Evolutionary conservation across 2,329 filamentous ascomycete species (phyloP), one percentile per base, ranked within the genome.

Genomic region (Emergomyces africanus): DNA sequence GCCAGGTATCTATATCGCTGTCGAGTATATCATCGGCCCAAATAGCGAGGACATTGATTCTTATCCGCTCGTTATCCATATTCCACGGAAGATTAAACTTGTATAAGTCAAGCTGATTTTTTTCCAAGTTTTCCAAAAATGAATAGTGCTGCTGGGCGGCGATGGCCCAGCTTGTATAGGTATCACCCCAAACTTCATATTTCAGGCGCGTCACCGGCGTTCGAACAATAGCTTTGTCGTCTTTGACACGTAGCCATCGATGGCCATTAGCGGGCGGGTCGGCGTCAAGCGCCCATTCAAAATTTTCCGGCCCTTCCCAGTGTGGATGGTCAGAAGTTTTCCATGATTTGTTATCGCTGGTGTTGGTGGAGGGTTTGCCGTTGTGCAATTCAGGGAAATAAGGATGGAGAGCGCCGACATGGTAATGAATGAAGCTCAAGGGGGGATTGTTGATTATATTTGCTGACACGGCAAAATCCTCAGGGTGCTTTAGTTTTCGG

Each of bases 371-470:
- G 41, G 54, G 54, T 33, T 60, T 58, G 37, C 59, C 42, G 18
- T 18, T 18, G n/a, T 25, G 8, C 25, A 71, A 39, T 54, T 82
- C 81, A 3, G 81, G 80, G 23, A 81, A 73, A 66, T 82, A 83
- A 2, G 81, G 77, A 55, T 78, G 72, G 23, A 81, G 74, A 20
- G 77, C 77, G 5, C 78, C 79, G 9, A 79, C 71, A 59, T 81
- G 80, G 65, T 76, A 78, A 63, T 84, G 81, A 20, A 83, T 71
- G 70, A 78, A 77, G 54, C 76, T 75, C 37, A 82, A 76, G 12
- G 79, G 73, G 15, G 79, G 80, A 54, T 81, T 78, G 61, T 83
- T 83, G 62, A 83, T 71, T 25, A 84, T 73, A 62, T 83, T 83
- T 55, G 80, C 80, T 2, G 79, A 80, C 15, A 83, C 77, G 51